Evolutionary conservation across 768 basidiomycete species (phyloP).

Genomic region (Termitomyces titanicus): DNA sequence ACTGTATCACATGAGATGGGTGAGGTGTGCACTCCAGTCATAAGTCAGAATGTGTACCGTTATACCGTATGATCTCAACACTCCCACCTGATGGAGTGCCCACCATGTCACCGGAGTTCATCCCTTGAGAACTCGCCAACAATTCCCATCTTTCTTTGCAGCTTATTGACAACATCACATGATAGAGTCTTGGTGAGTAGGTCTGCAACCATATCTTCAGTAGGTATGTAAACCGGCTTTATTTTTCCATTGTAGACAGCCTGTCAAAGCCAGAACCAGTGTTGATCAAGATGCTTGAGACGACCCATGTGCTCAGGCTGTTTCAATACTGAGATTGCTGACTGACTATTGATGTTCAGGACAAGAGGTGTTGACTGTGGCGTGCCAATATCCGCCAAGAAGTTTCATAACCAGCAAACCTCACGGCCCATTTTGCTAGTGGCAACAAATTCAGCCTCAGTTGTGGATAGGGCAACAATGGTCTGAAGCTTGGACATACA

Average conservation of each 20-base stretch:
- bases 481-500: not conserved
- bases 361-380: not conserved
- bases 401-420: slow-evolving; percentile 23
- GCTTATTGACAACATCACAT: not conserved
- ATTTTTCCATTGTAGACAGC: not conserved
- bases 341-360: slow-evolving; percentile 25
- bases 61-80: not conserved
- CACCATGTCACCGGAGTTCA: not conserved
- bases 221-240: not conserved
- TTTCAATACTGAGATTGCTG: slow-evolving; percentile 24
- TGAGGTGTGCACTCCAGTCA: too few relatives aligned
- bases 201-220: not conserved
- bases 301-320: slow-evolving; percentile 24
- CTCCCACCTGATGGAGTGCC: not conserved
- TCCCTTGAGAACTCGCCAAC: not conserved
- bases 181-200: not conserved
- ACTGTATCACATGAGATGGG: too few relatives aligned
- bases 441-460: slow-evolving; percentile 34
- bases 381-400: slow-evolving; percentile 22
- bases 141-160: not conserved
- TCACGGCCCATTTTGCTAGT: slow-evolving; percentile 24
- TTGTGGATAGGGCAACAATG: slow-evolving; percentile 29
- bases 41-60: too few relatives aligned
- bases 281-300: slow-evolving; percentile 2
- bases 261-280: not conserved